phyloP scores from a whole-genome alignment of 805 yeast species.

The Groenewaldozyma tartarivorans region DNA sequence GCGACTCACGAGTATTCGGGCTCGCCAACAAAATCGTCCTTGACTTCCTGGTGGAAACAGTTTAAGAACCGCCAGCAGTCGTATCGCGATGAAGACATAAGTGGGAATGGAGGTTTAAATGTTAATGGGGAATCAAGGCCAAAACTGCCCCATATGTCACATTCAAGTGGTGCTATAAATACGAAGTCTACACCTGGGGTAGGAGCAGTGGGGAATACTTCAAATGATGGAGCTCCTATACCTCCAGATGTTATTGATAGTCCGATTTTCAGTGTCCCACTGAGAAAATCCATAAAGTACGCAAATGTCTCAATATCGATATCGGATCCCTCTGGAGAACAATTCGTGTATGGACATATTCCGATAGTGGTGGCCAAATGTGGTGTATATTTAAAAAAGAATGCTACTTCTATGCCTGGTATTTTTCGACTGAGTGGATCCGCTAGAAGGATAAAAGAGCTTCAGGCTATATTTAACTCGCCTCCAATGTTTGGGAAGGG shows the following conservation, averaged over 20 bases:
- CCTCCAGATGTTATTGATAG: conserved; percentile 13
- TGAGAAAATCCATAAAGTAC: conserved; percentile 56
- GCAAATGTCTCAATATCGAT: conserved; percentile 74
- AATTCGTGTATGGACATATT: conserved; percentile 73
- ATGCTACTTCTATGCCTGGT: conserved; percentile 70
- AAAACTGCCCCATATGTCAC: conserved; percentile 29
- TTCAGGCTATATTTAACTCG: conserved; percentile 72
- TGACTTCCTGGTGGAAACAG: conserved; percentile 36
- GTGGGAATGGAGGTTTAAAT: no score
- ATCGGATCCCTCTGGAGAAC: conserved; percentile 45
- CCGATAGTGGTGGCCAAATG: conserved; percentile 96
- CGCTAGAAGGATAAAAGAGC: conserved; percentile 73
- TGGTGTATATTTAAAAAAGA: conserved; percentile 72
- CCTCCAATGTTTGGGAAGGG: conserved; percentile 88
- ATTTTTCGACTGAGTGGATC: conserved; percentile 91
- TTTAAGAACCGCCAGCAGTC: conserved; percentile 21
- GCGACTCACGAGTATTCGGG: conserved; percentile 8
- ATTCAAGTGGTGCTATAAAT: conserved; percentile 24
- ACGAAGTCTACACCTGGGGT: conserved; percentile 1
- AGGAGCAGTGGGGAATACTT: background rate
- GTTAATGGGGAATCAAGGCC: no score
- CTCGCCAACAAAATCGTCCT: conserved; percentile 27
- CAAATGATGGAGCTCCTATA: conserved; percentile 1
- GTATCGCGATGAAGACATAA: background rate
- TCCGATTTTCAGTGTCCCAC: conserved; percentile 71